phyloP scores from a whole-genome alignment of 169 alveolate species.

The Cryptosporidium muris region DNA sequence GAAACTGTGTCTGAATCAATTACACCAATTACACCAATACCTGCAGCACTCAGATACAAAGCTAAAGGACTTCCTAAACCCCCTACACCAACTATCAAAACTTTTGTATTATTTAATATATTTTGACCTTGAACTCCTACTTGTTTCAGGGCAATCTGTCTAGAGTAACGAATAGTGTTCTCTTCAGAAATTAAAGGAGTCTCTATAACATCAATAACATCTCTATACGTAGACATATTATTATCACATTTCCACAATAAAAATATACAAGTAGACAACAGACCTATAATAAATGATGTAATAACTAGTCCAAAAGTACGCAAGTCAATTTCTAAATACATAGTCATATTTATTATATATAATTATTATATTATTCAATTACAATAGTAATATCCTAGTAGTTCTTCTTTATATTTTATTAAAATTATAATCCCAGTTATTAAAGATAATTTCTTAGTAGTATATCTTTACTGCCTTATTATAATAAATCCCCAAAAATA shows the following conservation, averaged over 20 bases:
- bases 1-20: constrained; percentile 88
- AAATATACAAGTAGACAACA: constrained; percentile 6
- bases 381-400: neutral
- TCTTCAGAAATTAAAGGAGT: constrained; percentile 73
- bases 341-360: neutral
- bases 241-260: constrained; percentile 42
- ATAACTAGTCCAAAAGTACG: constrained; percentile 26
- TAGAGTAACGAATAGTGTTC: constrained; percentile 81
- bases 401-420: too few relatives aligned
- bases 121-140: constrained; percentile 83
- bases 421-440: too few relatives aligned
- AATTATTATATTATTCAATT: neutral
- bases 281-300: constrained; percentile 15
- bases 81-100: constrained; percentile 96
- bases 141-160: constrained; percentile 86
- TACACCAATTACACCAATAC: constrained; percentile 91
- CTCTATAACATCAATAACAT: constrained; percentile 11
- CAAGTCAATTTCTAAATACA: constrained; percentile 15
- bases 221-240: neutral
- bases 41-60: constrained; percentile 95
- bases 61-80: constrained; percentile 97
- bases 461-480: too few relatives aligned
- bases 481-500: too few relatives aligned
- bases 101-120: constrained; percentile 83
- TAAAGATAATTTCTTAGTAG: too few relatives aligned